Evolutionary conservation across 768 basidiomycete species (phyloP).

Genomic region (Rickenella mellea): DNA sequence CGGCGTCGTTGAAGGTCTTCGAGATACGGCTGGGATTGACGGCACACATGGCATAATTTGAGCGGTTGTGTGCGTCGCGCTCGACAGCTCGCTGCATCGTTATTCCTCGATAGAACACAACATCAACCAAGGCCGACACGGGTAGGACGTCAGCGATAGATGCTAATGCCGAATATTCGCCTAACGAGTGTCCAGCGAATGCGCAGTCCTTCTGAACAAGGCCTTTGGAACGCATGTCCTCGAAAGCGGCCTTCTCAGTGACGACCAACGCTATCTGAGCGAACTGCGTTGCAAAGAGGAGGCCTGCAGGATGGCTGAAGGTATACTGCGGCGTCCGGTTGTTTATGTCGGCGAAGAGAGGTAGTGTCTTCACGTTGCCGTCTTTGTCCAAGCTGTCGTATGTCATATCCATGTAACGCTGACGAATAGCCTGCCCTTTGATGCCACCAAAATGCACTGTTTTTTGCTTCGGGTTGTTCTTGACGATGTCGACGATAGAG

Average conservation of each 20-base stretch:
- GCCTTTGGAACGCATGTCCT: slow-evolving; percentile 95
- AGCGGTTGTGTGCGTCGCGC: slow-evolving; percentile 85
- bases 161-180: slow-evolving; percentile 96
- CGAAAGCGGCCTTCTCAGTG: slow-evolving; percentile 96
- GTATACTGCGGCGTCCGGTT: slow-evolving; percentile 92
- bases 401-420: slow-evolving; percentile 99
- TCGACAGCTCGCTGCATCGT: slow-evolving; percentile 99
- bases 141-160: slow-evolving; percentile 96
- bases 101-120: slow-evolving; percentile 99
- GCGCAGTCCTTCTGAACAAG: slow-evolving; percentile 87
- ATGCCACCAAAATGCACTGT: slow-evolving; percentile 99
- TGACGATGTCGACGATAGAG: slow-evolving; percentile 97
- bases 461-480: slow-evolving; percentile 96
- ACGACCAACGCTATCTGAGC: slow-evolving; percentile 98
- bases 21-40: slow-evolving; percentile 95
- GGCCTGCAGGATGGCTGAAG: slow-evolving; percentile 93
- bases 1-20: slow-evolving; percentile 87
- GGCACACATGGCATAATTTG: slow-evolving; percentile 99
- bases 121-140: slow-evolving; percentile 90
- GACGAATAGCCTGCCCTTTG: slow-evolving; percentile 95
- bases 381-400: slow-evolving; percentile 97
- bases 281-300: slow-evolving; percentile 96
- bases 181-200: slow-evolving; percentile 96
- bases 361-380: slow-evolving; percentile 90
- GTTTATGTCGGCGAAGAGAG: slow-evolving; percentile 93